Conservation (phyloP, 768 basidiomycete species). For the Pisolithus sp. region DNA sequence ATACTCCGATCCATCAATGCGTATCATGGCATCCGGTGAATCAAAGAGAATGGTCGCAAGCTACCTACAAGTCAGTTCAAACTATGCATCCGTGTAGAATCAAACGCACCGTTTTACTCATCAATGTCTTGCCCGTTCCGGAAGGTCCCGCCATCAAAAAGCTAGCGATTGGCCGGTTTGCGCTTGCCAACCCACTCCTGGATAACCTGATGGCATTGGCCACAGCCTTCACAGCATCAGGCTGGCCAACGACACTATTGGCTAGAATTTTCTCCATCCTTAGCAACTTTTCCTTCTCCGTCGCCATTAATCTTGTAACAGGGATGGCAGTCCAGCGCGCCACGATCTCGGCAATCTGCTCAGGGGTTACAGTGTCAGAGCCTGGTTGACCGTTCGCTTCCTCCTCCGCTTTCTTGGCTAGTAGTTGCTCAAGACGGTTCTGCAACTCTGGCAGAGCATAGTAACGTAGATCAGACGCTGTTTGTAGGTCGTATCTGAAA, state of each 20-base stretch:
- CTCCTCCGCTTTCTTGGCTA: slow-evolving; percentile 72
- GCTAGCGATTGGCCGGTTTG: slow-evolving; percentile 82
- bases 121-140: slow-evolving; percentile 85
- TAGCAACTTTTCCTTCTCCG: slow-evolving; percentile 84
- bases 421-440: slow-evolving; percentile 57
- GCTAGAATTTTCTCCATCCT: slow-evolving; percentile 81
- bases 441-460: slow-evolving; percentile 89
- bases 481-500: slow-evolving; percentile 58
- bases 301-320: slow-evolving; percentile 77
- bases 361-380: slow-evolving; percentile 71
- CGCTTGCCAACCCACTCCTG: slow-evolving; percentile 87
- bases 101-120: slow-evolving; percentile 75
- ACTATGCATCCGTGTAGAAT: neutral
- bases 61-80: slow-evolving; percentile 31
- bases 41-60: slow-evolving; percentile 88
- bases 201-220: slow-evolving; percentile 91
- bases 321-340: slow-evolving; percentile 92
- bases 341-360: slow-evolving; percentile 92
- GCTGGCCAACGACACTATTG: slow-evolving; percentile 80
- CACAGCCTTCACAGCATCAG: slow-evolving; percentile 86
- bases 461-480: slow-evolving; percentile 84
- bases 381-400: slow-evolving; percentile 45
- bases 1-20: slow-evolving; percentile 91
- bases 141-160: slow-evolving; percentile 92
- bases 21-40: slow-evolving; percentile 86